These are phyloP conservation scores for Aspergillus tanneri DNA, from an alignment of 2,329 filamentous ascomycete species.

Conservation along the genomic window DNA sequence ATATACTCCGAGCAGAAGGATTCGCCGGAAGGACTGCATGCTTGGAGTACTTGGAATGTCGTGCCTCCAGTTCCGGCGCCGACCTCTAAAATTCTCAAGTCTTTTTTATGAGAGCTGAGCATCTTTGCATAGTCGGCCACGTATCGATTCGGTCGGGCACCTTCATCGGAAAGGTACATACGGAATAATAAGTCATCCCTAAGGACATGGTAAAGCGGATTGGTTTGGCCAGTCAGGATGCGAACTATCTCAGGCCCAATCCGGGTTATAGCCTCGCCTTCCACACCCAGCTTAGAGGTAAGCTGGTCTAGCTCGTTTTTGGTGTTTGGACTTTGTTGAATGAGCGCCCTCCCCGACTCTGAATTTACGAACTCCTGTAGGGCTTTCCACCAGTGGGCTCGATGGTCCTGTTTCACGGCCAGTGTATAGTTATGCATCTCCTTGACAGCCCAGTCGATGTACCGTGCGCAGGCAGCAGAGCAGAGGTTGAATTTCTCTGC, in stretches of 20 bases:
- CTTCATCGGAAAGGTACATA: constrained; percentile 4
- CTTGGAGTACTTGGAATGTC: constrained; percentile 5
- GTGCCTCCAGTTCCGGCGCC: constrained; percentile 24
- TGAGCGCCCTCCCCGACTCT: neutral
- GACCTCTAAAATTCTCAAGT: constrained; percentile 16
- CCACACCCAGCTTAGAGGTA: neutral
- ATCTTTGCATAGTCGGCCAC: constrained; percentile 5
- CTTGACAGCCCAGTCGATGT: constrained; percentile 6
- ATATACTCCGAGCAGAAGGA: constrained; percentile 16
- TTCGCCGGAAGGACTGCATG: neutral
- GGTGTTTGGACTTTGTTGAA: neutral
- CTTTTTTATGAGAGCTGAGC: neutral
- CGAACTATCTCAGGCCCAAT: constrained; percentile 3
- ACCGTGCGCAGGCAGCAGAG: neutral
- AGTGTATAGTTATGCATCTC: neutral
- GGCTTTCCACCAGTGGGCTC: constrained; percentile 4
- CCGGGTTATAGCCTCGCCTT: constrained; percentile 1
- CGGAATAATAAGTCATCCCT: constrained; percentile 3
- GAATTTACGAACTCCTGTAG: neutral
- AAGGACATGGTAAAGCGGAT: neutral
- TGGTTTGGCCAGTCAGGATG: constrained; percentile 4
- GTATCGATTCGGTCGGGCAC: neutral
- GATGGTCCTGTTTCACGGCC: constrained; percentile 2
- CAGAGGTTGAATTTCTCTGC: constrained; percentile 3
- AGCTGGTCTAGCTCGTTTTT: neutral